Percentiles rank a stretch among this genome's conserved stretches.
phyloP scores from a whole-genome alignment of 129 eudicot species.

The Saussurea involucrata region DNA sequence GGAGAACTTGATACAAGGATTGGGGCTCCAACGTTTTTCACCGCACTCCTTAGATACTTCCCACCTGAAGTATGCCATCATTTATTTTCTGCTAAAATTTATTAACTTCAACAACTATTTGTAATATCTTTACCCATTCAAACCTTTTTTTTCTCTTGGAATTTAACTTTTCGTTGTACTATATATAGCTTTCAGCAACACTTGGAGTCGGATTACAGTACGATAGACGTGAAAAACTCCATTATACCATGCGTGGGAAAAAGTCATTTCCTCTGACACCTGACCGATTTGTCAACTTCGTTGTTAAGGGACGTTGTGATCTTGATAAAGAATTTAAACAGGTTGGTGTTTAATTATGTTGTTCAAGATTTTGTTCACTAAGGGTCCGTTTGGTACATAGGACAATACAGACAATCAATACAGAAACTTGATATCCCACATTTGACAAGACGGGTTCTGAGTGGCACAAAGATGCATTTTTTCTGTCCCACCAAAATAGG shows the following conservation, averaged over 20 bases:
- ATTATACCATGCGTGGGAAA: slow-evolving; percentile 55
- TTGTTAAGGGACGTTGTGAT: slow-evolving; percentile 62
- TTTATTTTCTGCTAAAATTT: neutral
- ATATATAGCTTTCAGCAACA: slow-evolving; percentile 47
- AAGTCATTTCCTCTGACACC: slow-evolving; percentile 62
- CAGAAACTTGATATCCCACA: no score
- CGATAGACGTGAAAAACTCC: slow-evolving; percentile 54
- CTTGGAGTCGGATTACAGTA: slow-evolving; percentile 70
- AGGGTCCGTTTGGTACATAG: neutral
- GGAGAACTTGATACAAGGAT: slow-evolving; percentile 87
- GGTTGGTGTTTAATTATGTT: slow-evolving; percentile 38
- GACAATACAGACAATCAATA: neutral
- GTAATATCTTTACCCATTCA: neutral
- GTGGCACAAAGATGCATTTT: neutral
- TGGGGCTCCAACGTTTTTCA: slow-evolving; percentile 65
- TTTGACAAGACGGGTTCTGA: no score
- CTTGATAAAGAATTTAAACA: slow-evolving; percentile 61
- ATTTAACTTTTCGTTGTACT: neutral
- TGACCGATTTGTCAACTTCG: slow-evolving; percentile 40
- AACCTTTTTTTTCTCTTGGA: neutral
- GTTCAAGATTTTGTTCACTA: neutral
- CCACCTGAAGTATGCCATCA: slow-evolving; percentile 52
- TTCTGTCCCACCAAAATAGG: neutral
- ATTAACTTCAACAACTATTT: neutral
- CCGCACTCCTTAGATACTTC: slow-evolving; percentile 62